These are phyloP conservation scores for Alternaria arborescens DNA, from an alignment of 2,329 filamentous ascomycete species.

Conservation along the genomic window DNA sequence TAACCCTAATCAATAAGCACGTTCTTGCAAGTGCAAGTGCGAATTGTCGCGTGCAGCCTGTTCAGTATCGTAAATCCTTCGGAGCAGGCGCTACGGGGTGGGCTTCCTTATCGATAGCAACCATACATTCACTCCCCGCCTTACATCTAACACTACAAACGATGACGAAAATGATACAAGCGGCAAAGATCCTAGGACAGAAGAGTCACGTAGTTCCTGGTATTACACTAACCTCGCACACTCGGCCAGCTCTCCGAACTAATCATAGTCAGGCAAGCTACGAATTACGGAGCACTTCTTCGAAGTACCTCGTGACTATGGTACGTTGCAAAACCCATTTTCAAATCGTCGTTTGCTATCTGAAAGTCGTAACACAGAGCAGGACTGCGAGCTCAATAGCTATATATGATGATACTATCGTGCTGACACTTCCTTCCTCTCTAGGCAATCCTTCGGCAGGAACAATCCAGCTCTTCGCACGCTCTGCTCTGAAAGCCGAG, in stretches of 20 bases:
- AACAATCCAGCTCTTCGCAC: slow-evolving; percentile 78
- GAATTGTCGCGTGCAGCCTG: background rate
- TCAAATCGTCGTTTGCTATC: background rate
- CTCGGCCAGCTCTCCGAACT: background rate
- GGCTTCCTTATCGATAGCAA: slow-evolving; percentile 32
- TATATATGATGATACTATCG: background rate
- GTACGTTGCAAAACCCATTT: slow-evolving; percentile 9
- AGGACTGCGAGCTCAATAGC: background rate
- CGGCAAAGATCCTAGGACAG: slow-evolving; percentile 59
- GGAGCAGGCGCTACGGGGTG: slow-evolving; percentile 28
- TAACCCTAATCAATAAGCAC: background rate
- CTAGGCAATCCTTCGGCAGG: slow-evolving; percentile 63
- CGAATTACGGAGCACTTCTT: slow-evolving; percentile 85
- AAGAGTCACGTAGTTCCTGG: slow-evolving; percentile 56
- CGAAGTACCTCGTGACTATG: slow-evolving; percentile 83
- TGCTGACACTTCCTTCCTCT: background rate
- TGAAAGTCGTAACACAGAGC: background rate
- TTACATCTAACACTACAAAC: slow-evolving; percentile 6
- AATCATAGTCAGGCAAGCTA: slow-evolving; percentile 68
- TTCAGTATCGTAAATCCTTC: slow-evolving; percentile 8
- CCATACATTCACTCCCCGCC: slow-evolving; percentile 22
- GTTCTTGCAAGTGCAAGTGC: background rate
- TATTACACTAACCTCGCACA: slow-evolving; percentile 21
- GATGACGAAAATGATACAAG: slow-evolving; percentile 48
- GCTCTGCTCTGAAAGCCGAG: slow-evolving; percentile 74